phyloP scores from a whole-genome alignment of 371 early-diverging fungal species.

The Massospora cicadina region DNA sequence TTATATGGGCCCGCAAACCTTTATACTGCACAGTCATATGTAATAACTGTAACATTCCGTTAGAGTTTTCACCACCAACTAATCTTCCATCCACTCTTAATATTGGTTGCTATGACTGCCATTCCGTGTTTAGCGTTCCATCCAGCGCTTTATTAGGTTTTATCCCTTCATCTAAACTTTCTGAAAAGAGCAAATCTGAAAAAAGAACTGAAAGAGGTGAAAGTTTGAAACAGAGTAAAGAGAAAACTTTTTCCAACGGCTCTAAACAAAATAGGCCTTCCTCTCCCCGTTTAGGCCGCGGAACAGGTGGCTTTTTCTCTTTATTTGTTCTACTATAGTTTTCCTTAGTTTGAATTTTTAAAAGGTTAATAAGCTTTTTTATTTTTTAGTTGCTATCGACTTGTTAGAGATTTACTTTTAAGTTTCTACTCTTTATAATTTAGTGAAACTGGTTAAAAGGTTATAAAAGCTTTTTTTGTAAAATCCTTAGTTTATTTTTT shows the following conservation, averaged over 20 bases:
- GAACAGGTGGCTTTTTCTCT: neutral
- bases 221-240: neutral
- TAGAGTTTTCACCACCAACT: constrained; percentile 8
- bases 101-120: constrained; percentile 7
- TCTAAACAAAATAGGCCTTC: neutral
- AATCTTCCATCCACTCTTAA: neutral
- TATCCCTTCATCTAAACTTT: too few relatives aligned
- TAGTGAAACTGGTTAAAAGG: neutral
- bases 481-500: neutral
- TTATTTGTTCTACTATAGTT: neutral
- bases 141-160: constrained; percentile 4
- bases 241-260: neutral
- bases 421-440: too few relatives aligned
- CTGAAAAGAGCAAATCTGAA: neutral
- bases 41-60: neutral
- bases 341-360: too few relatives aligned
- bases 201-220: neutral
- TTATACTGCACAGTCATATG: constrained; percentile 7
- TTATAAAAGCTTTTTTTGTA: neutral
- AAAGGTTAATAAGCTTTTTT: too few relatives aligned
- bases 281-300: neutral
- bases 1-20: constrained; percentile 8
- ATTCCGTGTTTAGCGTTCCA: constrained; percentile 1
- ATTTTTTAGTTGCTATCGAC: too few relatives aligned
- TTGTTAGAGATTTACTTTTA: too few relatives aligned